Evolutionary conservation across 345 rosid genomes (phyloP).

Genomic region (Mallotus nudiflorus): DNA sequence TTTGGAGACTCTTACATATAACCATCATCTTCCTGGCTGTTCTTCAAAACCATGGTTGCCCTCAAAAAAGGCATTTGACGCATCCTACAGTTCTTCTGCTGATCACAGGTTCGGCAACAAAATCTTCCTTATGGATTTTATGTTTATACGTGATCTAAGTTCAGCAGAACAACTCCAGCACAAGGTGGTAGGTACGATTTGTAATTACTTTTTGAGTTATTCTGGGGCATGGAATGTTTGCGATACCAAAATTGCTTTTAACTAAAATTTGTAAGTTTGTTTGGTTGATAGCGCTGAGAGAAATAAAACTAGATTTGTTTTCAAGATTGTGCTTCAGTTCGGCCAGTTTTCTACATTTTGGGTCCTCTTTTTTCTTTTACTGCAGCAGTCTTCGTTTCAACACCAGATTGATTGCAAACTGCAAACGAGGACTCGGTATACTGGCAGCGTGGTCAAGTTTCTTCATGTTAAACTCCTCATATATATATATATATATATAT

Average conservation of each 20-base stretch:
- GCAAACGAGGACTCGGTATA: too few relatives aligned
- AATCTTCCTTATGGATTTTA: background rate
- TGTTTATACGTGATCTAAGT: background rate
- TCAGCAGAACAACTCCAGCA: background rate
- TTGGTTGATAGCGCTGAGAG: background rate
- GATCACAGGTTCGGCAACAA: conserved; percentile 5
- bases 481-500: too few relatives aligned
- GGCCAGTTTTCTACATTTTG: too few relatives aligned
- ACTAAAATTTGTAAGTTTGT: background rate
- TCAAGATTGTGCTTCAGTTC: too few relatives aligned
- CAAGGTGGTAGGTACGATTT: background rate
- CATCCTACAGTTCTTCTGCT: background rate
- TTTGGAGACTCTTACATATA: background rate
- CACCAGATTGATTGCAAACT: too few relatives aligned
- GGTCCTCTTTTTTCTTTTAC: too few relatives aligned
- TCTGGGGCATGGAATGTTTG: conserved; percentile 3
- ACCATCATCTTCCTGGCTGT: conserved; percentile 4
- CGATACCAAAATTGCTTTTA: background rate
- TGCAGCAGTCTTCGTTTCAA: too few relatives aligned
- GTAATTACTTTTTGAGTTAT: conserved; percentile 14
- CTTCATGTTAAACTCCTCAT: too few relatives aligned
- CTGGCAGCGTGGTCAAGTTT: too few relatives aligned
- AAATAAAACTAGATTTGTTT: too few relatives aligned
- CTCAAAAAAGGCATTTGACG: background rate
- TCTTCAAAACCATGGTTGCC: background rate